phyloP scores from a whole-genome alignment of 1,139 yeast species.

The Geotrichum restrictum region DNA sequence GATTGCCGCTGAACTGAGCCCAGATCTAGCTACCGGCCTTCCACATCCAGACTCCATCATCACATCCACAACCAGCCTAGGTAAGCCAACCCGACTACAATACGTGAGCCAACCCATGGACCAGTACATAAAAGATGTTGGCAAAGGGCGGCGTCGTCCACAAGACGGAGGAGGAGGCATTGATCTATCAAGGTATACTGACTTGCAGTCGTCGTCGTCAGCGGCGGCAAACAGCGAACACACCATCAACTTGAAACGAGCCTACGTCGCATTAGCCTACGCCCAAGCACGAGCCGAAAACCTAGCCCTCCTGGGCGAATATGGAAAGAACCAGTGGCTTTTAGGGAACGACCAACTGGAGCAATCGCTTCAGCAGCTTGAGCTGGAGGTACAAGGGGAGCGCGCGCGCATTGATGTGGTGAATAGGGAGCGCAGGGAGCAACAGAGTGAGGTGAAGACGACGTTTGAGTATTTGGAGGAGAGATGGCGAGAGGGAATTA shows the following conservation, averaged over 20 bases:
- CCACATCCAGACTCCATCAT: slow-evolving; percentile 19
- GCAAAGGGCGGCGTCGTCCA: neutral
- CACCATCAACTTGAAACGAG: slow-evolving; percentile 24
- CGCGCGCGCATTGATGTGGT: slow-evolving; percentile 27
- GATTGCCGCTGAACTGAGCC: slow-evolving; percentile 24
- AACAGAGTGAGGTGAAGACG: slow-evolving; percentile 29
- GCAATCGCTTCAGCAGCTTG: slow-evolving; percentile 27
- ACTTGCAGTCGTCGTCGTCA: slow-evolving; percentile 23
- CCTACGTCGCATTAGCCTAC: slow-evolving; percentile 33
- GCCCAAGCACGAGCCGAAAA: slow-evolving; percentile 33
- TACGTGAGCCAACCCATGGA: neutral
- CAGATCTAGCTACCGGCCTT: neutral
- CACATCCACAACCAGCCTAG: neutral
- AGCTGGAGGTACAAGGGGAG: slow-evolving; percentile 25
- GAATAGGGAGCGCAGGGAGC: slow-evolving; percentile 28
- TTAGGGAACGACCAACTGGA: slow-evolving; percentile 35
- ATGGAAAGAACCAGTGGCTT: slow-evolving; percentile 38
- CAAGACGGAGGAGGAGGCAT: slow-evolving; percentile 32
- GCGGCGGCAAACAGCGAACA: slow-evolving; percentile 18
- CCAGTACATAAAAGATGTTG: slow-evolving; percentile 1
- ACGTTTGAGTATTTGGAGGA: slow-evolving; percentile 30
- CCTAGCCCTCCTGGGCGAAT: slow-evolving; percentile 29
- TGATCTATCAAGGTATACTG: slow-evolving; percentile 31
- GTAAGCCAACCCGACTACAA: neutral
- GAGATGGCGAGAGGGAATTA: slow-evolving; percentile 31